Evolutionary conservation across 2,329 filamentous ascomycete genomes (phyloP).

Genomic region (Xylariaceae sp.): DNA sequence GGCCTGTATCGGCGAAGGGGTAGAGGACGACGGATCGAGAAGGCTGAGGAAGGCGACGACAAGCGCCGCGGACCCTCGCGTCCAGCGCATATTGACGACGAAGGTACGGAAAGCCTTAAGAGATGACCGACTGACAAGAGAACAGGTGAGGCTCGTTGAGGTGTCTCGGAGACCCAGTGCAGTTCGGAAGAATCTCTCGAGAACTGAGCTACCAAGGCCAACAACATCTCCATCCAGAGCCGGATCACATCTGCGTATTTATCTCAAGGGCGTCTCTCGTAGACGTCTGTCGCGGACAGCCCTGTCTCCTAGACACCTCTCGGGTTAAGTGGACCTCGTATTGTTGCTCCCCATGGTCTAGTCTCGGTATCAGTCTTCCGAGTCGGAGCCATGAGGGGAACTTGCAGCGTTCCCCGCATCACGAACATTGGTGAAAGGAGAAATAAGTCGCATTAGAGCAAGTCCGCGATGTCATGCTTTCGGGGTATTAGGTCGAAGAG

Average conservation of each 20-base stretch:
- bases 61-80: background rate
- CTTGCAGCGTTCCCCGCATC: background rate
- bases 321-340: background rate
- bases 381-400: background rate
- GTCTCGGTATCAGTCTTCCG: background rate
- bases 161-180: background rate
- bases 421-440: background rate
- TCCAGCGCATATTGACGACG: conserved; percentile 10
- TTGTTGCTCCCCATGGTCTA: background rate
- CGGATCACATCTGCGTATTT: background rate
- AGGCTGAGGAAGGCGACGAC: background rate
- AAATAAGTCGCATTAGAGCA: background rate
- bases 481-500: background rate
- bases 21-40: background rate
- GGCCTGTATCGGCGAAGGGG: conserved; percentile 2
- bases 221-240: background rate
- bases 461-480: background rate
- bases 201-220: background rate
- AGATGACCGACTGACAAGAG: background rate
- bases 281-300: background rate
- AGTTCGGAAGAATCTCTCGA: background rate
- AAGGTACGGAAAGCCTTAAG: background rate
- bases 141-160: background rate
- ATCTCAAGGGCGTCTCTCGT: background rate
- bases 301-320: background rate